These are phyloP conservation scores for Peronospora destructor DNA, from an alignment of 352 stramenopile species.

Conservation along the genomic window DNA sequence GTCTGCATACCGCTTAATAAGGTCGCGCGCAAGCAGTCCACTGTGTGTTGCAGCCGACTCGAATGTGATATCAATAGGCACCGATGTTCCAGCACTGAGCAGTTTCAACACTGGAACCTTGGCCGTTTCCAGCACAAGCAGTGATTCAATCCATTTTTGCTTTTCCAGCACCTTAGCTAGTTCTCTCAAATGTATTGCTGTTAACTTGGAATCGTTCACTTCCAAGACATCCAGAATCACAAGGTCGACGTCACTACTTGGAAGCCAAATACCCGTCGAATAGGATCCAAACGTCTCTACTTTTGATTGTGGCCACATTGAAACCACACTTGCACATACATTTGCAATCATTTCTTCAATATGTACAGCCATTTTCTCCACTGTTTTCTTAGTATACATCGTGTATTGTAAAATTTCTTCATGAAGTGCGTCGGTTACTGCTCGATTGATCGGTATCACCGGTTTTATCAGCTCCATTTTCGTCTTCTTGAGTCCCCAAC, in stretches of 20 bases:
- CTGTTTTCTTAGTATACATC: conserved; percentile 56
- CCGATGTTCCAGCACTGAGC: conserved; percentile 59
- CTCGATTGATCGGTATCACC: conserved; percentile 5
- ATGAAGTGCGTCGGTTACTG: conserved; percentile 50
- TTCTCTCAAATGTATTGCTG: conserved; percentile 48
- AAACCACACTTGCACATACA: conserved; percentile 53
- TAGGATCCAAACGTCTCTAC: conserved; percentile 84
- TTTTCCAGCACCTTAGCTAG: conserved; percentile 49
- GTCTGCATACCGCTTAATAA: conserved; percentile 81
- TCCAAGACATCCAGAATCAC: conserved; percentile 73
- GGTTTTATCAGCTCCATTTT: conserved; percentile 11
- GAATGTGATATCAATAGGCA: conserved; percentile 84
- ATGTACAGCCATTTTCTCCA: conserved; percentile 69
- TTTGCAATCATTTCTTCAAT: conserved; percentile 82
- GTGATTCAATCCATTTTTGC: conserved; percentile 72
- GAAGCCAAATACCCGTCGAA: conserved; percentile 82
- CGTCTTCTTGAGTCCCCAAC: conserved; percentile 29
- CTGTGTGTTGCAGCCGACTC: conserved; percentile 77
- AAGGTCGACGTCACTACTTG: conserved; percentile 80
- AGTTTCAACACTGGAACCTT: conserved; percentile 84
- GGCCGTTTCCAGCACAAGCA: conserved; percentile 75
- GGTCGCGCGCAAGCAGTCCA: conserved; percentile 67
- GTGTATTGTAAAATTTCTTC: conserved; percentile 78
- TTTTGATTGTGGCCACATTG: conserved; percentile 65
- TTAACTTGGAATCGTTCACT: conserved; percentile 51